Evolutionary conservation across 148 eudicot genomes (phyloP).

Genomic region (Vaccinium macrocarpon): DNA sequence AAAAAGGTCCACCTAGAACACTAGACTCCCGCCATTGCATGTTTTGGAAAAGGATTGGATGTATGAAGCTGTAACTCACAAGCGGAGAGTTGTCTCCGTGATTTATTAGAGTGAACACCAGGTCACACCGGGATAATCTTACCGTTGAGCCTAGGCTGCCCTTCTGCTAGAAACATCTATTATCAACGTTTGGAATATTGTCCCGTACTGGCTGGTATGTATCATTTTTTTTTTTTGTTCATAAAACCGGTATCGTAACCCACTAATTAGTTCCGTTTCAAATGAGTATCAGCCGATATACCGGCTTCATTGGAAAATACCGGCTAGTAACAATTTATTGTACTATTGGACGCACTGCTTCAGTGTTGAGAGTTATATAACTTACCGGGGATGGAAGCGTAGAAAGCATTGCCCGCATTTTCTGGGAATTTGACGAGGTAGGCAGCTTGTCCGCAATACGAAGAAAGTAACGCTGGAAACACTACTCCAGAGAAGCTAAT

Average conservation of each 20-base stretch:
- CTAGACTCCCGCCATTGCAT: not conserved
- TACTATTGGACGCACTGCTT: not conserved
- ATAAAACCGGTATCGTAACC: not conserved
- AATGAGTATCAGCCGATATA: no score
- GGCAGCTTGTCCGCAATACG: constrained; percentile 82
- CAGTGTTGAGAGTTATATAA: not conserved
- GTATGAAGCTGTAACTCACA: not conserved
- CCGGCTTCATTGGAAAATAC: not conserved
- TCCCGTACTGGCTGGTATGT: no score
- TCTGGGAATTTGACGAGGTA: constrained; percentile 53
- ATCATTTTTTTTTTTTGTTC: no score
- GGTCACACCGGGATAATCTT: no score
- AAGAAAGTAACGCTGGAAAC: constrained; percentile 42
- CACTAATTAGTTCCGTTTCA: not conserved
- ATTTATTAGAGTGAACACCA: no score
- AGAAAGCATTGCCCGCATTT: constrained; percentile 39
- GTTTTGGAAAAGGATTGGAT: not conserved
- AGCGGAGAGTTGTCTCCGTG: not conserved
- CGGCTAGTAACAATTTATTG: not conserved
- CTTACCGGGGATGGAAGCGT: constrained; percentile 44
- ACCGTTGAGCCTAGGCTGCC: no score
- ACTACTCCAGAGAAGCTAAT: constrained; percentile 40
- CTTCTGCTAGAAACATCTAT: no score
- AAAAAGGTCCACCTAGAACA: not conserved
- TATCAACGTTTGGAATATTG: no score